phyloP scores from a whole-genome alignment of 305 asterid species.

The Fraxinus platypoda region DNA sequence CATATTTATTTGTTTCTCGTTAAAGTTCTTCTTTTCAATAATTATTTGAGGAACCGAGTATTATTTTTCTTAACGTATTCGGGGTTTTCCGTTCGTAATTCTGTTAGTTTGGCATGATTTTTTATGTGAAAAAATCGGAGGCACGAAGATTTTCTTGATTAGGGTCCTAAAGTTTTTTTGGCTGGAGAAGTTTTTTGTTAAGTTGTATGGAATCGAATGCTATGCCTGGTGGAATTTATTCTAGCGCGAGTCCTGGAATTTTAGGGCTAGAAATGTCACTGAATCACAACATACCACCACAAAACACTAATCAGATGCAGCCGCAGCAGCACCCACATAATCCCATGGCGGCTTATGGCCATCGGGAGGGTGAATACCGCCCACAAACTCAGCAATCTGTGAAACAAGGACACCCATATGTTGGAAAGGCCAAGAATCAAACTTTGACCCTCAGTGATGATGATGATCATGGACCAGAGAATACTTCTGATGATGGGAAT shows the following conservation, averaged over 20 bases:
- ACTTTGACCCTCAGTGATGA: constrained; percentile 63
- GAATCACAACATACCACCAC: constrained; percentile 49
- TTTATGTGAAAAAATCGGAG: neutral
- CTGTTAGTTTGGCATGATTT: neutral
- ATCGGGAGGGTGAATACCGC: constrained; percentile 39
- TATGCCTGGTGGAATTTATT: constrained; percentile 49
- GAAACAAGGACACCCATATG: constrained; percentile 41
- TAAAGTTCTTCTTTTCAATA: neutral
- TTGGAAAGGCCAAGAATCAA: constrained; percentile 44
- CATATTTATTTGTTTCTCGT: neutral
- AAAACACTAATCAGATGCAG: constrained; percentile 31
- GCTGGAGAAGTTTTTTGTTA: neutral
- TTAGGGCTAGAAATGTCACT: constrained; percentile 82
- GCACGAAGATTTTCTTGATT: neutral
- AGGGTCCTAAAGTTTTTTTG: neutral
- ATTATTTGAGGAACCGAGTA: neutral
- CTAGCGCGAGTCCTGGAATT: constrained; percentile 48
- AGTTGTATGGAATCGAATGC: constrained; percentile 43
- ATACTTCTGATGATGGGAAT: constrained; percentile 58
- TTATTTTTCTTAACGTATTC: neutral
- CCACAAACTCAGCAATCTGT: constrained; percentile 26
- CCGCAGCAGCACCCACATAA: constrained; percentile 23
- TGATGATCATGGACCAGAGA: constrained; percentile 62
- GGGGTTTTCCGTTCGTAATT: neutral
- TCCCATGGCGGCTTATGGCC: constrained; percentile 30